Base-by-base conservation (phyloP, 1,139 yeast genomes). In the Blastobotrys ciferrii region DNA sequence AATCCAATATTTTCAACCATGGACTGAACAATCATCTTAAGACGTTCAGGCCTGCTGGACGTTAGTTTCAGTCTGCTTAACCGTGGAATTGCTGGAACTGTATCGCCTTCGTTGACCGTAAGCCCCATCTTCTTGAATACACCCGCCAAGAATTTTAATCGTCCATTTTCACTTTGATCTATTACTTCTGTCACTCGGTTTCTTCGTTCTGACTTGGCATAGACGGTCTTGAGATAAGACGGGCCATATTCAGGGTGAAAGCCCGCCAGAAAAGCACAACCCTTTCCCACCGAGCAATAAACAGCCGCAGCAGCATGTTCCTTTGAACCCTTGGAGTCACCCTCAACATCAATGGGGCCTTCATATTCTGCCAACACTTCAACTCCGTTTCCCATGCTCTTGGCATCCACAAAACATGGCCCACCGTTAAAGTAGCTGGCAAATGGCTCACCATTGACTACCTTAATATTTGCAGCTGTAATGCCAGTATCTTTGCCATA, bases 191-290 rank as follows among this genome's bases (percentile, higher is more conserved):
- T 67, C 1, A 80, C 68, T 0, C 59, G 55, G 1, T 50, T n/a
- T 36, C 48, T 31, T 14, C 41, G 40, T 30, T 44, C 51, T 6
- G 37, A 47, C 23, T 38, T 41, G 30, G 45, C 49, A 14, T 53
- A 49, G n/a, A 49, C 33, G 3, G 66, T 67, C 47, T 69, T 69
- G 66, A 85, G 63, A 17, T 80, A 58, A 9, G 71, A 70, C 0
- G 89, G 82, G 1, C 81, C 73, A 61, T 83, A 88, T 65, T 94
- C 99, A 0, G 97, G 96, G 65, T 94, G 98, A 0, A 89, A 77
- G 0, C 98, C 98, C 2, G 85, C 74, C n/a, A 92, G 72, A 2
- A 92, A 66, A 0, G 83, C 96, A 33, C 71, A 72, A 1, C 98
- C 98, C 43, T 76, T 72, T 0, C 96, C 96, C 2, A 81, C 78